These are phyloP conservation scores for Arachis stenosperma DNA, from an alignment of 306 rosid genomes.

Conservation along the genomic window DNA sequence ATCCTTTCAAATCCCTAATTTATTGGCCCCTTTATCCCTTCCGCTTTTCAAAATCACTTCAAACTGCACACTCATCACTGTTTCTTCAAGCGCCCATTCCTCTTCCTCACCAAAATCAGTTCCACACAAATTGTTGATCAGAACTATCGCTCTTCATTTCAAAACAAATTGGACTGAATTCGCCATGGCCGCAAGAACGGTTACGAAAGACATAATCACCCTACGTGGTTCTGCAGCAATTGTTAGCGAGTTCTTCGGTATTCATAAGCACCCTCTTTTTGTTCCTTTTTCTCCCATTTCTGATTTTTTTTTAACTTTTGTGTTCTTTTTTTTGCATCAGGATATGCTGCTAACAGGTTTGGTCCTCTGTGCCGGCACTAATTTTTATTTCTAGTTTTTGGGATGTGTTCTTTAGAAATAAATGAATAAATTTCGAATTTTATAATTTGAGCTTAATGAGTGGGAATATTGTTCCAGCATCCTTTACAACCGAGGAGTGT, in stretches of 20 bases:
- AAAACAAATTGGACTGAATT: background rate
- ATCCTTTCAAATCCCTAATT: constrained; percentile 39
- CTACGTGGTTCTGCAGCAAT: constrained; percentile 97
- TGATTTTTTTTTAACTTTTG: background rate
- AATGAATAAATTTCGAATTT: background rate
- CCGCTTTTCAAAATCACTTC: constrained; percentile 15
- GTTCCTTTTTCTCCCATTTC: background rate
- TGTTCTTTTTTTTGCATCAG: constrained; percentile 44
- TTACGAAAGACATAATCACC: constrained; percentile 88
- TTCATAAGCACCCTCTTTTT: background rate
- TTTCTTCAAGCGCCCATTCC: background rate
- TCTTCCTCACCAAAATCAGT: background rate
- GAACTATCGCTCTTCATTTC: background rate
- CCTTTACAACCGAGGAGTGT: constrained; percentile 87
- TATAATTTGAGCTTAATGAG: constrained; percentile 1
- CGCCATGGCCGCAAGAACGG: constrained; percentile 72
- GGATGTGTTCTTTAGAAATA: too few species aligned
- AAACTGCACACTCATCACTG: background rate
- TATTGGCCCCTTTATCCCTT: background rate
- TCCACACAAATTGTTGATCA: background rate
- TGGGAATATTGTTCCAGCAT: constrained; percentile 51
- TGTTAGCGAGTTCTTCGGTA: constrained; percentile 98
- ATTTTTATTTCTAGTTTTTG: background rate
- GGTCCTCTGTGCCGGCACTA: constrained; percentile 11
- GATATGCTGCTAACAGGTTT: constrained; percentile 96